These are phyloP conservation scores for Hypoxylon rickii DNA, from an alignment of 495 filamentous ascomycete genomes.

Conservation along the genomic window DNA sequence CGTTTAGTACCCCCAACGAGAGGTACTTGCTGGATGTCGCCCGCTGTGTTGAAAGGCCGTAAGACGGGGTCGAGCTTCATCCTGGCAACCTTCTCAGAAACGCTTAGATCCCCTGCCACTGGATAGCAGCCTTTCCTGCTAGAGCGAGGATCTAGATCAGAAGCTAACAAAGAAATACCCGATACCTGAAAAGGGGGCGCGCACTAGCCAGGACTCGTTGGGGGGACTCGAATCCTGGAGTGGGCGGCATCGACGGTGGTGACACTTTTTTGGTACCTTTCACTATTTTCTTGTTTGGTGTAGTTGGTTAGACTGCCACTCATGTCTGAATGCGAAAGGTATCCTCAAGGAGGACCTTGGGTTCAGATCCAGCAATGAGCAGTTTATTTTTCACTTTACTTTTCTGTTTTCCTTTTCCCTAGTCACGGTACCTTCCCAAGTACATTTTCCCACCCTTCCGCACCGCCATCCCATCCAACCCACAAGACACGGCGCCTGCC, in stretches of 20 bases:
- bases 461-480: no score
- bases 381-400: neutral
- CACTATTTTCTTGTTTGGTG: neutral
- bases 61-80: neutral
- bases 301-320: neutral
- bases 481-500: no score
- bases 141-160: neutral
- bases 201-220: neutral
- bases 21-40: neutral
- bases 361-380: neutral
- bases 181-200: neutral
- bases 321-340: neutral
- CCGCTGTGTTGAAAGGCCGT: neutral
- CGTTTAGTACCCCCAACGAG: no score
- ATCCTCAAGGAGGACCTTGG: neutral
- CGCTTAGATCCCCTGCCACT: neutral
- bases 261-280: neutral
- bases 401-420: neutral
- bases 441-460: no score
- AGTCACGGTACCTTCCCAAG: neutral
- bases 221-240: neutral
- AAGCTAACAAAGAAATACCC: neutral
- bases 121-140: neutral
- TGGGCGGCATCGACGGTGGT: neutral
- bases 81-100: neutral